phyloP scores from a whole-genome alignment of 2,329 filamentous ascomycete species.

The Colletotrichum salicis region DNA sequence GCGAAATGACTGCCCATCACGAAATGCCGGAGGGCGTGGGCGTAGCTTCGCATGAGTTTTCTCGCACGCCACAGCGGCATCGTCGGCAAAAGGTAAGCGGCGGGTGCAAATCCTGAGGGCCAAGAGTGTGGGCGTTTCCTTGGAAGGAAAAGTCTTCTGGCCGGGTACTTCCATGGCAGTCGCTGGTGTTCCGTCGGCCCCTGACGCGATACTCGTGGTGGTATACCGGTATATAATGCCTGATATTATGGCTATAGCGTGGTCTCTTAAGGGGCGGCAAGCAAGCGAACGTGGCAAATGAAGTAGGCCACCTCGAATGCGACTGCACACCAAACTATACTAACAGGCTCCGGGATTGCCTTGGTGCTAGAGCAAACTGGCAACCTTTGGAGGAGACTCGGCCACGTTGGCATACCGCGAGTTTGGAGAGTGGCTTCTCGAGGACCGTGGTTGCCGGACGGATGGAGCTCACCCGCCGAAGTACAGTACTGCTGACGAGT shows the following conservation, averaged over 20 bases:
- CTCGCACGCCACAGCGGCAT: background rate
- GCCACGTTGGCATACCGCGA: background rate
- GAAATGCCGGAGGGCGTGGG: background rate
- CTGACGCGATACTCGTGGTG: constrained; percentile 9
- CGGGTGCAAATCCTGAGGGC: constrained; percentile 23
- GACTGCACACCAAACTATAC: background rate
- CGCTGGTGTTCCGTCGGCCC: background rate
- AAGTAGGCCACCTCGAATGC: constrained; percentile 4
- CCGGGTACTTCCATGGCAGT: constrained; percentile 2
- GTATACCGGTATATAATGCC: constrained; percentile 26
- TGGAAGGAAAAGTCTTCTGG: background rate
- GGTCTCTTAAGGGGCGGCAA: constrained; percentile 12
- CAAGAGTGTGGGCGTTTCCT: background rate
- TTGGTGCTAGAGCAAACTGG: background rate
- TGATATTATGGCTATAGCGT: constrained; percentile 25
- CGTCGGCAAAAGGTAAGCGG: constrained; percentile 21
- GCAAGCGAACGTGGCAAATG: constrained; percentile 25
- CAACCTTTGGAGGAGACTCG: background rate
- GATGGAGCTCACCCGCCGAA: background rate
- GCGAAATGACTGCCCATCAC: background rate
- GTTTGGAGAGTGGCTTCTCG: background rate
- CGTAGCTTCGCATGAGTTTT: background rate
- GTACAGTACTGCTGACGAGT: background rate
- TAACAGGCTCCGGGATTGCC: background rate
- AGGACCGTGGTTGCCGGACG: background rate